Evolutionary conservation across 306 rosid species (phyloP).

Genomic region (Luffa aegyptiaca): DNA sequence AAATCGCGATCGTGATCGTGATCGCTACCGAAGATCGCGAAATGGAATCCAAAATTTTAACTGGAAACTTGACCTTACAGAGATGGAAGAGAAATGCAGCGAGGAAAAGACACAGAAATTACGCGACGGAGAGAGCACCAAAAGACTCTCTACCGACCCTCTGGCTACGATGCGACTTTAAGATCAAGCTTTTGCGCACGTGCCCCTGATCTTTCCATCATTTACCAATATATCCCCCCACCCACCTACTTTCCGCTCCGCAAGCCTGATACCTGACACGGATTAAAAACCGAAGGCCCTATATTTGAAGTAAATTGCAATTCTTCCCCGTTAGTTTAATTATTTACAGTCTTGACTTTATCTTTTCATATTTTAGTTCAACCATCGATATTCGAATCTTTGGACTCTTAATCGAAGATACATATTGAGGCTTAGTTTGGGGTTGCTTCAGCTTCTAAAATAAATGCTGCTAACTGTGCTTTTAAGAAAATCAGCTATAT

Average conservation of each 20-base stretch:
- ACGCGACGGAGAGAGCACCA: constrained; percentile 1
- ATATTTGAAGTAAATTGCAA: background rate
- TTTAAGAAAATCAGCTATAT: no score
- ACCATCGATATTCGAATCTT: no score
- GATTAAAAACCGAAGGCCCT: background rate
- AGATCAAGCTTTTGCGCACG: background rate
- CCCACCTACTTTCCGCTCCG: background rate
- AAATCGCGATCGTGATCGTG: background rate
- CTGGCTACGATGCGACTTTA: constrained; percentile 7
- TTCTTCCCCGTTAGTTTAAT: background rate
- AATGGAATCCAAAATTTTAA: background rate
- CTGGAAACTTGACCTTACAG: constrained; percentile 22
- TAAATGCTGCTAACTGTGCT: no score
- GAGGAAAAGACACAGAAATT: constrained; percentile 12
- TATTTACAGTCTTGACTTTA: background rate
- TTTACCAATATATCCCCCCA: background rate
- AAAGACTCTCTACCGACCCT: constrained; percentile 18
- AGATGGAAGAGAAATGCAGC: background rate
- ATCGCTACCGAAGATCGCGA: background rate
- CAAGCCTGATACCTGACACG: background rate
- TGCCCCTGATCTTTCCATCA: background rate
- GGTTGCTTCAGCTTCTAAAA: no score
- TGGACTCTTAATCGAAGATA: no score
- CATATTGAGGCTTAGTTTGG: no score
- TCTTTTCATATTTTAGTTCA: no score